Evolutionary conservation across 1,139 yeast species (phyloP).

Genomic region (Yamadazyma pseudoaaseri): DNA sequence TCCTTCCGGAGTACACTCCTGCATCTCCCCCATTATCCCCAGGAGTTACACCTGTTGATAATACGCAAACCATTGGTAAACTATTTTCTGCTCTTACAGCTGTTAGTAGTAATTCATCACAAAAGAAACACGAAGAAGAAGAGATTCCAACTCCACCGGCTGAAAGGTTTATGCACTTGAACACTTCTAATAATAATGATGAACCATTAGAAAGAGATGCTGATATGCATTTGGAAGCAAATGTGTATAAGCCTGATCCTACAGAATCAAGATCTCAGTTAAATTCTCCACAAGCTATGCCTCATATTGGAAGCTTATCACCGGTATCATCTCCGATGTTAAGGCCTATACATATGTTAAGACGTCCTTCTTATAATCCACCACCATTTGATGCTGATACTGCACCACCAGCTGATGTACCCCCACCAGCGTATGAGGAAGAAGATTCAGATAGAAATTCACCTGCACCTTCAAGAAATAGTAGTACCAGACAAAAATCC

Average conservation of each 20-base stretch:
- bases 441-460: conserved; percentile 7
- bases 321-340: conserved; percentile 35
- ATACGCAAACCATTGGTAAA: conserved; percentile 17
- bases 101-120: conserved; percentile 11
- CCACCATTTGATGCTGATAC: conserved; percentile 41
- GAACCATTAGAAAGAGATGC: conserved; percentile 42
- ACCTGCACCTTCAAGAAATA: background rate
- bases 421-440: conserved; percentile 40
- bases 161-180: conserved; percentile 30
- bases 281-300: conserved; percentile 59
- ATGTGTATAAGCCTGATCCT: conserved; percentile 59
- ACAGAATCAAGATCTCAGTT: conserved; percentile 28
- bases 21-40: conserved; percentile 49
- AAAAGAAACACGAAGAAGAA: conserved; percentile 1
- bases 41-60: conserved; percentile 50
- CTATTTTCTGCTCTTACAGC: conserved; percentile 14
- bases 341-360: conserved; percentile 34
- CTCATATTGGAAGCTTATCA: conserved; percentile 42
- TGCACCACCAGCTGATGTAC: conserved; percentile 30
- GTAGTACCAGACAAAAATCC: conserved; percentile 7
- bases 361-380: conserved; percentile 41
- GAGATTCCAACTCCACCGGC: conserved; percentile 8
- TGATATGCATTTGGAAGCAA: conserved; percentile 54
- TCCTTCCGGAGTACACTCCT: conserved; percentile 23
- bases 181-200: conserved; percentile 25